Evolutionary conservation across 805 yeast species (phyloP), one percentile per base, ranked within the genome.

Genomic region (Starmerella roubikii): DNA sequence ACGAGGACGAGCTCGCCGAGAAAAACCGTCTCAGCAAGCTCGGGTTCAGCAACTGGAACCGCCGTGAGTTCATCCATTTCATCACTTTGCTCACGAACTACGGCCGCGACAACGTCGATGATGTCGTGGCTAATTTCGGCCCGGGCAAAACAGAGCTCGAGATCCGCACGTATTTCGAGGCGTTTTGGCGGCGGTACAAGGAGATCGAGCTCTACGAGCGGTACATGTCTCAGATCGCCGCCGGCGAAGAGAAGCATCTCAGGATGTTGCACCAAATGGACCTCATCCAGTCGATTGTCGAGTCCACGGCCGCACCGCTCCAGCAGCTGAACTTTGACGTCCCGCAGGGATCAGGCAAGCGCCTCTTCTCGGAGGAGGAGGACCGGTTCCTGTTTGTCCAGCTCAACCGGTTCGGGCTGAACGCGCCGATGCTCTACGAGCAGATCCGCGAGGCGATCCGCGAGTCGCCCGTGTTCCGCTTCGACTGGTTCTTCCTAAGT

Each of bases 201-300:
- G 81, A 77, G 49, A 78, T 91, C 45, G 97, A 88, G 25, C 94
- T 94, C 10, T 78, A 77, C 59, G 98, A 91, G 49, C 71, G 82
- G 46, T 83, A 78, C 57, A 60, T 86, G 38, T 65, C 69, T 16
- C 88, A 77, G 51, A 83, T 91, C 44, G 94, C 85, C 53, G 68
- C 71, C 3, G 98, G 97, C 13, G 97, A 91, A 55, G 94, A 85
- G 44, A 79, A 72, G 56, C 69, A 81, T 20, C 65, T 73, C 34
- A 75, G 72, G 51, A 55, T 69, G 9, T 70, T 69, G 50, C 61
- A 75, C 24, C 95, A 85, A 53, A 81, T 76, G 55, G 94, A 82
- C 57, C 71, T 83, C 16, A 64, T 91, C 39, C 71, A 86, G 52
- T 66, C 78, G 44, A 86, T 88, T 57, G 61, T 91, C 23, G 69